Conservation (phyloP, 78 protist species). For the Dictyostelium firmibasis region DNA sequence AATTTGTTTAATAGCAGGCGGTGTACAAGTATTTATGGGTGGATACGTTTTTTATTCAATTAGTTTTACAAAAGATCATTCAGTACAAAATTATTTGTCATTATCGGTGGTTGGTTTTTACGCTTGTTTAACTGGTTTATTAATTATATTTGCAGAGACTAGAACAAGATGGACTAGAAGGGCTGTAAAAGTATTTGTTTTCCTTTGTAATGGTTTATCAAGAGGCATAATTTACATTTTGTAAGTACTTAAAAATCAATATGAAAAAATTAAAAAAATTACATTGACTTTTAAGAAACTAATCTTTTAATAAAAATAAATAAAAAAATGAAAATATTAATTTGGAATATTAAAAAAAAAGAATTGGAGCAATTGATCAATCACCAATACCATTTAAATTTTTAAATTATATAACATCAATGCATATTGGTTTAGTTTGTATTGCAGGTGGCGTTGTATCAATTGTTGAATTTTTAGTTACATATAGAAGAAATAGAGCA, state of each 20-base stretch:
- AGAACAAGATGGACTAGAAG: slow-evolving; percentile 70
- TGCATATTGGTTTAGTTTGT: slow-evolving; percentile 16
- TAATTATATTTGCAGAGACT: slow-evolving; percentile 34
- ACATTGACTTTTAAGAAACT: too few species aligned
- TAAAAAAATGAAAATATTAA: too few species aligned
- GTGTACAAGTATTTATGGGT: slow-evolving; percentile 51
- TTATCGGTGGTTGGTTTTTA: slow-evolving; percentile 32
- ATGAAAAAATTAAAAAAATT: too few species aligned
- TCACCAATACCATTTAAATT: slow-evolving; percentile 8
- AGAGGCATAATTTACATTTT: slow-evolving; percentile 70
- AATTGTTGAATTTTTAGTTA: not conserved
- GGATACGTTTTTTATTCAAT: slow-evolving; percentile 16
- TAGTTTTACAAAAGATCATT: slow-evolving; percentile 14
- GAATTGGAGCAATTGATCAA: not conserved
- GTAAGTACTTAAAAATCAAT: slow-evolving; percentile 50
- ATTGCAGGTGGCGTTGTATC: slow-evolving; percentile 54
- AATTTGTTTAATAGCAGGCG: slow-evolving; percentile 27
- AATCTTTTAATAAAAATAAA: too few species aligned
- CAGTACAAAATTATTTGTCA: slow-evolving; percentile 14
- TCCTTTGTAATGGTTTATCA: slow-evolving; percentile 42
- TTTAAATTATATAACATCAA: not conserved
- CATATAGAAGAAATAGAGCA: slow-evolving; percentile 63
- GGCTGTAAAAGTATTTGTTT: slow-evolving; percentile 27
- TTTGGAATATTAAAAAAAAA: too few species aligned
- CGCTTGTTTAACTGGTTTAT: slow-evolving; percentile 38